phyloP scores from a whole-genome alignment of 306 rosid species.

The Quercus wislizeni region DNA sequence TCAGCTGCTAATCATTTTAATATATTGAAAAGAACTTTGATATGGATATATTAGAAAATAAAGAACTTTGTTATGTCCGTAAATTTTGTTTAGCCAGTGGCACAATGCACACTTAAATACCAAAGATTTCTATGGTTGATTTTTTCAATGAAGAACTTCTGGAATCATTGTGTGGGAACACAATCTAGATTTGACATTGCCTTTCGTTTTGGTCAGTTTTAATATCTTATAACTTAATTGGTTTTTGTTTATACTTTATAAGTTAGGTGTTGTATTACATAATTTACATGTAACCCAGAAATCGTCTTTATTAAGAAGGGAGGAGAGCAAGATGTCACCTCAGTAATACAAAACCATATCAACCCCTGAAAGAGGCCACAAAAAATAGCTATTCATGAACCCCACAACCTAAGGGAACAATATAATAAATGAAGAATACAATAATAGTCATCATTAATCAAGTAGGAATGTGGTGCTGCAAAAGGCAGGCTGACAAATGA shows the following conservation, averaged over 20 bases:
- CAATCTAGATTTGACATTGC: no score
- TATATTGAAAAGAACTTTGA: not conserved
- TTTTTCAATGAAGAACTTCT: not conserved
- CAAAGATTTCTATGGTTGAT: not conserved
- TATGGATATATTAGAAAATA: not conserved
- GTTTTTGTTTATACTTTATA: no score
- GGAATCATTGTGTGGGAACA: no score
- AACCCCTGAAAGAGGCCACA: constrained; percentile 16
- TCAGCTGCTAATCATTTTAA: not conserved
- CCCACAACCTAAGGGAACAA: constrained; percentile 18
- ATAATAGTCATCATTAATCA: not conserved
- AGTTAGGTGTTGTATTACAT: not conserved
- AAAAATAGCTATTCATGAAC: constrained; percentile 14
- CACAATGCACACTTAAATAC: not conserved
- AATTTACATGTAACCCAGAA: not conserved
- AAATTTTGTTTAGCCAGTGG: no score
- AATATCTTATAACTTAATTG: not conserved
- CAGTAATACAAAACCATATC: constrained; percentile 21
- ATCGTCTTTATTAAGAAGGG: constrained; percentile 25
- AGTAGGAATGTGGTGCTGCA: not conserved
- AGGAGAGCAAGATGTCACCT: constrained; percentile 12
- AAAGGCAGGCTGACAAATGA: not conserved
- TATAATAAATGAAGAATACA: not conserved
- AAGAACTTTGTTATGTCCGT: no score
- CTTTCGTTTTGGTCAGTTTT: not conserved